Percentiles rank a stretch among this genome's conserved stretches.
These are phyloP conservation scores for Trichosporon sp. DNA, from an alignment of 1,284 basidiomycete species.

Conservation along the genomic window DNA sequence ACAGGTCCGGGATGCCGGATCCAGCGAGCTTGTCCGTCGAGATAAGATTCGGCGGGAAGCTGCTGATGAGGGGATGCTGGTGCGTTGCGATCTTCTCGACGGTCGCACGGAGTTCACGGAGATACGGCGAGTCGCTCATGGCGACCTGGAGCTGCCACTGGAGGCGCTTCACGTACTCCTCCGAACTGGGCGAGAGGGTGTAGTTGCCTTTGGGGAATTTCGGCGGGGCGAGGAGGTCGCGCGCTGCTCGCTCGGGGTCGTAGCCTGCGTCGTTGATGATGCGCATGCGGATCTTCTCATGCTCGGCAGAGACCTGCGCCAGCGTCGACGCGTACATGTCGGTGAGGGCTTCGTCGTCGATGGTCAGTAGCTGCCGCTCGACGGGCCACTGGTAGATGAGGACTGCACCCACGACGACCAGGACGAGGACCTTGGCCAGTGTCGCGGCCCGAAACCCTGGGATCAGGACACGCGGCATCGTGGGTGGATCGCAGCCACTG, in stretches of 20 bases:
- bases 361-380: constrained; percentile 15
- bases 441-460: constrained; percentile 17
- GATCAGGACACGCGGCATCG: constrained; percentile 9
- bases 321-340: constrained; percentile 24
- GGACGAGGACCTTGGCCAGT: constrained; percentile 13
- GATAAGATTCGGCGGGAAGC: constrained; percentile 28
- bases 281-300: constrained; percentile 19
- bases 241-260: constrained; percentile 20
- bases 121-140: constrained; percentile 22
- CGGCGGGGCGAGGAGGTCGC: constrained; percentile 13
- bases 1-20: constrained; percentile 36
- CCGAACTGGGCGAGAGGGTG: constrained; percentile 28
- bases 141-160: constrained; percentile 27
- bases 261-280: not conserved
- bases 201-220: constrained; percentile 20
- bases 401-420: constrained; percentile 21
- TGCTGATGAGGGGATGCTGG: constrained; percentile 26
- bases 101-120: constrained; percentile 22
- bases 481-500: constrained; percentile 4
- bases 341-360: constrained; percentile 15
- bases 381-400: constrained; percentile 15
- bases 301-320: constrained; percentile 22
- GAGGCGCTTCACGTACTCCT: constrained; percentile 33
- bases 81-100: constrained; percentile 26
- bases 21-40: constrained; percentile 31